Evolutionary conservation across 2,329 filamentous ascomycete genomes (phyloP).

Genomic region (Coleophoma crateriformis): DNA sequence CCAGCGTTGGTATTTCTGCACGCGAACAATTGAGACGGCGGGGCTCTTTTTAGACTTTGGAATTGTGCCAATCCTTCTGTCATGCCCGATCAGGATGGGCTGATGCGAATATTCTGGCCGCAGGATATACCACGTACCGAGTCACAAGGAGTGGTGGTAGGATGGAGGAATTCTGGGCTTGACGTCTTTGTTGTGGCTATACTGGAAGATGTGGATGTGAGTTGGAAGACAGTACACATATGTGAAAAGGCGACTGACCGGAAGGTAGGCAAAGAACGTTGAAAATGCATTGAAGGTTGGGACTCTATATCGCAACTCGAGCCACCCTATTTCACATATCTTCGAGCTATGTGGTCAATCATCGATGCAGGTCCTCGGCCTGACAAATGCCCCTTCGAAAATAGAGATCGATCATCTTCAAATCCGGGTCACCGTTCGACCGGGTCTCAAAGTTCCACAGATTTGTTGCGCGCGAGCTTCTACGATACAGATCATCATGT

Average conservation of each 20-base stretch:
- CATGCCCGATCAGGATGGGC: conserved; percentile 73
- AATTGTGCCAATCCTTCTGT: conserved; percentile 28
- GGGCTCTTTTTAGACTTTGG: conserved; percentile 72
- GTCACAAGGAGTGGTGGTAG: conserved; percentile 79
- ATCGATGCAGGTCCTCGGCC: conserved; percentile 79
- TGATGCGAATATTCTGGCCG: conserved; percentile 99
- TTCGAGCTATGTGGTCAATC: conserved; percentile 79
- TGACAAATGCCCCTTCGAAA: conserved; percentile 59
- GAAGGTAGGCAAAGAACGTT: conserved; percentile 53
- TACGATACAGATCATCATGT: conserved; percentile 82
- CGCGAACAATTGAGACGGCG: conserved; percentile 90
- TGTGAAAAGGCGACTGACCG: conserved; percentile 17
- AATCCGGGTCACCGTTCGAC: conserved; percentile 55
- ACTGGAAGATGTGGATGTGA: conserved; percentile 83
- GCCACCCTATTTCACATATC: conserved; percentile 74
- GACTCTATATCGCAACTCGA: conserved; percentile 76
- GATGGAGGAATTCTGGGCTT: conserved; percentile 88
- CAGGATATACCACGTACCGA: conserved; percentile 71
- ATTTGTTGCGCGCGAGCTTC: conserved; percentile 68
- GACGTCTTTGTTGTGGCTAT: conserved; percentile 89
- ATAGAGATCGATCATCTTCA: conserved; percentile 61
- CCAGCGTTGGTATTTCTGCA: conserved; percentile 79
- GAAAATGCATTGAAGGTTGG: conserved; percentile 82
- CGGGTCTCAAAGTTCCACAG: conserved; percentile 52
- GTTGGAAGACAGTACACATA: conserved; percentile 24